Base-by-base conservation (phyloP, 2,329 filamentous ascomycete genomes). In the Fusarium caatingaense region DNA sequence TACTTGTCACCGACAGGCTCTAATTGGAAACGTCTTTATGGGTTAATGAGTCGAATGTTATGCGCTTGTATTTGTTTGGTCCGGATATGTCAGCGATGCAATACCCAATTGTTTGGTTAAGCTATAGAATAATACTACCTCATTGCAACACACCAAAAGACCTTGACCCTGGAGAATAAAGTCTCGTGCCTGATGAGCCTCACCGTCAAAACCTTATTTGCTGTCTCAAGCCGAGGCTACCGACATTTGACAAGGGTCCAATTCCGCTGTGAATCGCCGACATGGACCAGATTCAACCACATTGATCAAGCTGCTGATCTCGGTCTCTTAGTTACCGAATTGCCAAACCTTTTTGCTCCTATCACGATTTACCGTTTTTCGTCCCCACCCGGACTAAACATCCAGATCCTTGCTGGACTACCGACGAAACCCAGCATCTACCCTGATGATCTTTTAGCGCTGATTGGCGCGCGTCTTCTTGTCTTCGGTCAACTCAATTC, bases 381-480 rank as follows among this genome's bases (percentile, higher is more conserved):
- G 18, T 49, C 66, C 66, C 66, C 66, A 66, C 66, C 13, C 23
- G 27, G 34, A 32, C 37, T 34, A 44, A 53, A 49, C 42, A n/a
- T 40, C 51, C 32, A 54, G 12, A 58, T 50, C 67, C 67, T 60
- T 60, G 50, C 28, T 27, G 21, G 47, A 37, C 66, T 50, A 45
- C 66, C 56, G 51, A 65, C 42, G 18, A 8, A 21, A 27, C 27
- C 27, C 27, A 27, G 27, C 27, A 27, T 27, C 27, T 27, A 10
- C 28, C 25, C 41, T 40, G 41, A 27, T 25, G 28, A 27, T 48
- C 28, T 30, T 28, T 10, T 7, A 12, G 10, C 16, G 20, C 50
- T 65, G 25, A 70, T 70, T 70, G 68, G 68, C 8, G 68, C 68
- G 68, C 67, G 34, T 70, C 55, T 16, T 25, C 18, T 21, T 27